Evolutionary conservation across 2,329 filamentous ascomycete species (phyloP), one percentile per base, ranked within the genome.

Genomic region (Fusarium sp.): DNA sequence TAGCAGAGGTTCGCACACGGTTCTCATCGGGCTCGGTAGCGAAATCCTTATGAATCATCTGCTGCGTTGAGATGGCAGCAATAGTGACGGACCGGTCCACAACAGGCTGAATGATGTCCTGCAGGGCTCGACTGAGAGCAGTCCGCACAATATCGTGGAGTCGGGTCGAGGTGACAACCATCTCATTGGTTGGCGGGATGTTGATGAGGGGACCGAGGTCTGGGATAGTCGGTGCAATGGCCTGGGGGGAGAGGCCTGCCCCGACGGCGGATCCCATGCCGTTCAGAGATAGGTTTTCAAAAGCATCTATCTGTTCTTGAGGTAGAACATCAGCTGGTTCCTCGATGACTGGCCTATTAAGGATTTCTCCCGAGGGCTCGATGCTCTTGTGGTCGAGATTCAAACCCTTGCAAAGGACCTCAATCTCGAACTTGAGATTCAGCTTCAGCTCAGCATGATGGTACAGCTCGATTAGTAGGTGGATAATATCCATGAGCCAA

Each of bases 1-100:
- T 92, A 5, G 96, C 96, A 35, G 95, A 93, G 60, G 92, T 93
- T 62, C 95, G 92, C 63, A 98, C 89, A 71, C 94, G 93, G 74
- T 94, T 93, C 83, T 97, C 94, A 78, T 98, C 95, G 4, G 93
- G 91, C 79, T 99, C 97, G 63, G 95, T 97, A 0, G 94, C 93
- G 80, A 98, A 99, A 81, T 99, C 96, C 81, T 99, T 99, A 77
- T 94, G 92, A 47, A 99, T 94, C 84, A 99, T 93, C 82, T 98
- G 95, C 70, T 95, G 93, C 0, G 97, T 98, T 4, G 96, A 97
- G 69, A 99, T 98, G 2, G 96, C 96, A 54, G 96, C 96, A 81
- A 99, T 99, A 0, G 97, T 98, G 42, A 99, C 96, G 3, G 96
- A 99, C 64, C 96, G 91, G 82, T 99, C 97, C 16, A 99, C 97